These are phyloP conservation scores for Areca catechu DNA, from an alignment of 176 grass and related monocot genomes.

Conservation along the genomic window DNA sequence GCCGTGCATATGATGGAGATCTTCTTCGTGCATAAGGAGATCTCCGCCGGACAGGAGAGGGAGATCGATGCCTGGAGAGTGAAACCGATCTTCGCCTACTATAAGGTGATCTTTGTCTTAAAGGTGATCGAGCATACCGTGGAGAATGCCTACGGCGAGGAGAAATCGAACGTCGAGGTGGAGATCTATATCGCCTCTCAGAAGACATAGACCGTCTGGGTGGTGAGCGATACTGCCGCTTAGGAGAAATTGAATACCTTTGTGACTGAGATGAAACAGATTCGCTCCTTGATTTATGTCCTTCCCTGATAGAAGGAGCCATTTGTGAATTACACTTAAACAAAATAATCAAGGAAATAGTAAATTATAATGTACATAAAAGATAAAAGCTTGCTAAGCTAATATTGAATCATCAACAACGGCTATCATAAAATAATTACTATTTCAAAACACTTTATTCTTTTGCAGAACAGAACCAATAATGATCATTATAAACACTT, in stretches of 20 bases:
- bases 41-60: conserved; percentile 20
- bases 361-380: too few relatives aligned
- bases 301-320: conserved; percentile 32
- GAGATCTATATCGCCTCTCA: conserved; percentile 33
- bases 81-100: conserved; percentile 37
- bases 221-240: conserved; percentile 39
- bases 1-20: conserved; percentile 37
- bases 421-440: too few relatives aligned
- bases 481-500: too few relatives aligned
- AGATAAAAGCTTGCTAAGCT: too few relatives aligned
- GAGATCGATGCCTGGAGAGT: conserved; percentile 36
- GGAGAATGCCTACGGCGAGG: conserved; percentile 48
- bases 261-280: conserved; percentile 40
- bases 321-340: too few relatives aligned
- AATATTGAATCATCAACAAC: too few relatives aligned
- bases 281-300: conserved; percentile 35
- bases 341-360: too few relatives aligned
- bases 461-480: too few relatives aligned
- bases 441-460: too few relatives aligned
- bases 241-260: conserved; percentile 51
- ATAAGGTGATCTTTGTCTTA: conserved; percentile 45
- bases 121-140: conserved; percentile 22
- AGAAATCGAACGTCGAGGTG: conserved; percentile 37
- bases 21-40: conserved; percentile 38
- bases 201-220: conserved; percentile 25